A percentile compares a stretch with the other conserved stretches of the same genome.
Evolutionary conservation across 2,329 filamentous ascomycete genomes (phyloP).

Genomic region (Bipolaris cookei): DNA sequence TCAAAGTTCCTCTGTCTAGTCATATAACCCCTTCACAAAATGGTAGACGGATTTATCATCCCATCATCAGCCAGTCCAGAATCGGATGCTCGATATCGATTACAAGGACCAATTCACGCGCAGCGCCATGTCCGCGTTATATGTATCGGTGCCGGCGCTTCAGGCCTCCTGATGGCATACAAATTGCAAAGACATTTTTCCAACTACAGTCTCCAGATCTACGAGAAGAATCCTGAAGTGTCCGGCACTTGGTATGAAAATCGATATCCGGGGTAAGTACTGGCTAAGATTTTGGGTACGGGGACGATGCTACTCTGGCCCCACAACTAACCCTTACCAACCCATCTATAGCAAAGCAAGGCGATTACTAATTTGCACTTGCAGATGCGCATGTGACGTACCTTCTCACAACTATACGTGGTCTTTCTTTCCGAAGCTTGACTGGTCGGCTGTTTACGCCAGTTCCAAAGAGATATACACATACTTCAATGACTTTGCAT

Average conservation of each 20-base stretch:
- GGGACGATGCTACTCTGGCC: conserved; percentile 2
- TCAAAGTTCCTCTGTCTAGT: not conserved
- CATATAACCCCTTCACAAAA: conserved; percentile 5
- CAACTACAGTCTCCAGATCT: conserved; percentile 53
- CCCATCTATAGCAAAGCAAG: not conserved
- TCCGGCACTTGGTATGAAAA: conserved; percentile 62
- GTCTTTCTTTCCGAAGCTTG: conserved; percentile 56
- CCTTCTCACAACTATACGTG: conserved; percentile 61
- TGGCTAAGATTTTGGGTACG: conserved; percentile 2
- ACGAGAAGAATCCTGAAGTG: conserved; percentile 58
- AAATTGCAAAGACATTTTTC: conserved; percentile 55
- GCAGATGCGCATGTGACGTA: conserved; percentile 57
- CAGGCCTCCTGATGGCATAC: conserved; percentile 57
- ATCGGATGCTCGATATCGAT: conserved; percentile 35
- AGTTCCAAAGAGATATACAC: conserved; percentile 52
- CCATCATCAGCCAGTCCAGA: conserved; percentile 30
- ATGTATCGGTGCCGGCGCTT: conserved; percentile 57
- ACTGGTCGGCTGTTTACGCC: conserved; percentile 54
- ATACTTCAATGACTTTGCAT: conserved; percentile 53
- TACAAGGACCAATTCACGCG: conserved; percentile 44
- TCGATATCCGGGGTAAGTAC: conserved; percentile 50
- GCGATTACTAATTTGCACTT: conserved; percentile 18
- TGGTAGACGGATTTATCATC: conserved; percentile 35
- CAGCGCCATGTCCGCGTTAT: conserved; percentile 49
- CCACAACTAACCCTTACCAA: conserved; percentile 5